Conservation (phyloP, 441 rosid genomes). For the Iberis amara region DNA sequence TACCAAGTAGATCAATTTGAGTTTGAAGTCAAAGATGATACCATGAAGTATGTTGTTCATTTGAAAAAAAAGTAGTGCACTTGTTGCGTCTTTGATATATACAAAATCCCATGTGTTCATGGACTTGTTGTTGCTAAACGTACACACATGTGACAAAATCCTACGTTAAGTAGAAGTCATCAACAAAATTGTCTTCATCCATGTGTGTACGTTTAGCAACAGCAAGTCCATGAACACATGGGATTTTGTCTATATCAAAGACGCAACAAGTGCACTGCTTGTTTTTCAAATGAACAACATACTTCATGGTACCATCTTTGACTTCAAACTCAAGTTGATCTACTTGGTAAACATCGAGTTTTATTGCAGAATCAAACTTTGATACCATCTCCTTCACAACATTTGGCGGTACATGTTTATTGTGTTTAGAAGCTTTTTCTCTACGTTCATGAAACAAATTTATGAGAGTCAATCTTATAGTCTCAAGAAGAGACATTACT, state of each 20-base stretch:
- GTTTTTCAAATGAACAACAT: neutral
- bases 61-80: neutral
- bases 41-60: neutral
- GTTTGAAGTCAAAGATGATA: neutral
- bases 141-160: neutral
- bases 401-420: neutral
- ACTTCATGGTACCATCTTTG: neutral
- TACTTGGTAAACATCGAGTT: neutral
- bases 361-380: neutral
- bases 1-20: neutral
- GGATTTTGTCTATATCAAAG: neutral
- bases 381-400: neutral
- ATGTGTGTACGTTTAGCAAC: neutral
- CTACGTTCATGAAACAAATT: neutral
- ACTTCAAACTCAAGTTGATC: neutral
- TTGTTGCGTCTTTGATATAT: neutral
- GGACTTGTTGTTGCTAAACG: neutral
- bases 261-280: neutral
- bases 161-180: neutral
- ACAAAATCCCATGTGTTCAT: neutral
- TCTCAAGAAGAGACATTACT: neutral
- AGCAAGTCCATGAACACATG: neutral
- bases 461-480: neutral
- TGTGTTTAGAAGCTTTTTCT: neutral
- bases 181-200: neutral